Evolutionary conservation across 805 yeast species (phyloP).

Genomic region (Kodamaea jinghongensis): DNA sequence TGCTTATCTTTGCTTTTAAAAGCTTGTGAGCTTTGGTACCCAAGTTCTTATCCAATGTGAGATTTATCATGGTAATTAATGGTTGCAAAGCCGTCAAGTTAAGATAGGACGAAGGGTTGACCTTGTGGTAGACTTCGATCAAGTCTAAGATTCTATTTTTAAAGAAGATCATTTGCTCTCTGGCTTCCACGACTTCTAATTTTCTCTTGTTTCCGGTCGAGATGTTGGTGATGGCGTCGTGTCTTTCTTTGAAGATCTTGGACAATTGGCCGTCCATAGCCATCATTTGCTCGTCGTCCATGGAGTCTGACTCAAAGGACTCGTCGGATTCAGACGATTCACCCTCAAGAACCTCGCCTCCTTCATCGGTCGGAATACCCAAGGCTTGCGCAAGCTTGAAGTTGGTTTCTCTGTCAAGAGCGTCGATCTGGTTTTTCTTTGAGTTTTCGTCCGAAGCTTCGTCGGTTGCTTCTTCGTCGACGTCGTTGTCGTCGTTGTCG

Average conservation of each 20-base stretch:
- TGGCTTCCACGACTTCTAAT: conserved; percentile 72
- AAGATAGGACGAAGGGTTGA: conserved; percentile 40
- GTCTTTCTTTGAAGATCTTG: conserved; percentile 79
- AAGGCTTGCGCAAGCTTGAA: conserved; percentile 68
- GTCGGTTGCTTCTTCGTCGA: conserved; percentile 12
- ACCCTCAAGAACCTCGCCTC: conserved; percentile 38
- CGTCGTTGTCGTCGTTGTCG: conserved; percentile 14
- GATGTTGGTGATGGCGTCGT: conserved; percentile 53
- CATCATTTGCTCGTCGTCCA: conserved; percentile 97
- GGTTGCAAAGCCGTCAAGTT: conserved; percentile 51
- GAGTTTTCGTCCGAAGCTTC: conserved; percentile 12
- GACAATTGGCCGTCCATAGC: conserved; percentile 85
- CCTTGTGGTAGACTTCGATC: conserved; percentile 58
- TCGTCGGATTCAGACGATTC: conserved; percentile 37
- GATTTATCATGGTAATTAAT: conserved; percentile 54
- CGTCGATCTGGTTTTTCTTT: conserved; percentile 14
- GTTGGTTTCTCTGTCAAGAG: conserved; percentile 47
- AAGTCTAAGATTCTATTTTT: conserved; percentile 78
- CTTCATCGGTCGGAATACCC: conserved; percentile 51
- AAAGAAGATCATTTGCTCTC: conserved; percentile 73
- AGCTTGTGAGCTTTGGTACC: conserved; percentile 76
- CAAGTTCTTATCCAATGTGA: conserved; percentile 66
- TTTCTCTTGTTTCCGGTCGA: conserved; percentile 65
- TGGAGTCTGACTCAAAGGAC: conserved; percentile 64
- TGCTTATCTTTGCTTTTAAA: conserved; percentile 58